Evolutionary conservation across 2,329 filamentous ascomycete species (phyloP), one percentile per base, ranked within the genome.

Genomic region (Thelonectria rubi): DNA sequence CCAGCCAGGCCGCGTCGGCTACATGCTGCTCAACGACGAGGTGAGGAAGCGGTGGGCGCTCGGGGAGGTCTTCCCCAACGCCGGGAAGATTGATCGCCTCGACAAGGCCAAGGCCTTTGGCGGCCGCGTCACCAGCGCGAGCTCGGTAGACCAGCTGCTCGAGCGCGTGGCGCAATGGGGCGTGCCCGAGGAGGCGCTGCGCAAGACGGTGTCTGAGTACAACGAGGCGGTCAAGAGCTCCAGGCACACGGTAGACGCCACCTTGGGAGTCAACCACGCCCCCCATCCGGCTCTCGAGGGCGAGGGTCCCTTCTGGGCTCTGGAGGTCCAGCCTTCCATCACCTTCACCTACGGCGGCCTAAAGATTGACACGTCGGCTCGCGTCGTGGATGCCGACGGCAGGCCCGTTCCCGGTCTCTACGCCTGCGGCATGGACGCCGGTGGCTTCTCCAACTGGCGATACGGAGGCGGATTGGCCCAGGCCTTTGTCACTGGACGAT

Each of bases 41-140:
- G 42, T 58, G 14, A 21, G 62, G 26, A 64, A 59, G 26, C 32
- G 39, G 3, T 64, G 62, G 62, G 62, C 59, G 3, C 51, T 64
- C 1, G 62, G 62, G 1, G 62, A 64, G 12, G 59, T 59, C 4
- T 64, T 64, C 3, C 62, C 59, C 5, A 64, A 64, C 15, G 62
- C 62, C 3, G 59, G 62, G 3, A 62, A 50, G 37, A 64, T 64
- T 46, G 62, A 64, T 24, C 56, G 62, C 3, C 59, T 64, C 11
- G 55, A 64, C 17, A 64, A 64, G 47, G 62, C 62, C 14, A 64
- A 62, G 37, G 46, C 59, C 5, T 62, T 64, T 14, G 62, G 62
- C 2, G 62, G 62, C 15, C 32, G 62, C 10, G 62, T 64, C 18
- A 55, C 62, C n/a, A 62, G 58, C 20, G 55, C 62, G 5, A 20